A percentile compares a stretch with the other conserved stretches of the same genome.
Evolutionary conservation across 176 grass and related monocot species (phyloP).

Genomic region (Lolium rigidum): DNA sequence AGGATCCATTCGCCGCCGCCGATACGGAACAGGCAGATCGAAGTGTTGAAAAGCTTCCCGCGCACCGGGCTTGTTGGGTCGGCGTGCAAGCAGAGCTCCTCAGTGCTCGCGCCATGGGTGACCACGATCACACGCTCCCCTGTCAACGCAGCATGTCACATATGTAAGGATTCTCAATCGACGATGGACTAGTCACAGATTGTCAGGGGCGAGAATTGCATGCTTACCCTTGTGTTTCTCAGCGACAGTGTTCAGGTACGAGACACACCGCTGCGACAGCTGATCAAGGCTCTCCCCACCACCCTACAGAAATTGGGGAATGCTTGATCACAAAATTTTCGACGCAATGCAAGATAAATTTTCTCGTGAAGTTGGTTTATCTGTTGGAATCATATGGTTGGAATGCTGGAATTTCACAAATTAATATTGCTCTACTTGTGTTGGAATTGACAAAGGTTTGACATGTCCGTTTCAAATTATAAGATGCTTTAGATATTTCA

Average conservation of each 20-base stretch:
- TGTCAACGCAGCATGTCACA: not conserved
- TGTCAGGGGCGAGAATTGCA: not conserved
- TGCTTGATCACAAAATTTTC: not conserved
- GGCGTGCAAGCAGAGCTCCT: conserved; percentile 18
- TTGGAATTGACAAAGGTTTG: too few relatives aligned
- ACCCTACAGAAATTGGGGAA: conserved; percentile 50
- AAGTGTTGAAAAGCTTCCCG: conserved; percentile 7
- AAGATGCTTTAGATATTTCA: too few relatives aligned
- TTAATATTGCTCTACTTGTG: not conserved
- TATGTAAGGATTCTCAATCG: not conserved
- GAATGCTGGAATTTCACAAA: not conserved
- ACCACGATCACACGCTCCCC: conserved; percentile 24
- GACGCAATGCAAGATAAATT: not conserved
- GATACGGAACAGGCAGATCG: conserved; percentile 9
- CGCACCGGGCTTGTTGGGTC: conserved; percentile 15
- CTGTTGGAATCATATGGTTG: not conserved
- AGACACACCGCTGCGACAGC: conserved; percentile 62
- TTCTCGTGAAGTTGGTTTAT: not conserved
- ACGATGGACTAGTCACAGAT: not conserved
- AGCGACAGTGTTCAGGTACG: conserved; percentile 62
- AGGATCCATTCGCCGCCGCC: conserved; percentile 52
- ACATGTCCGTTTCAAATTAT: too few relatives aligned
- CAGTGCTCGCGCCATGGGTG: conserved; percentile 19
- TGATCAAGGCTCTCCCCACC: conserved; percentile 79
- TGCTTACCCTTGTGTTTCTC: conserved; percentile 62